Conservation (phyloP, 2,329 filamentous ascomycete genomes). For the Paraphaeosphaeria sporulosa region DNA sequence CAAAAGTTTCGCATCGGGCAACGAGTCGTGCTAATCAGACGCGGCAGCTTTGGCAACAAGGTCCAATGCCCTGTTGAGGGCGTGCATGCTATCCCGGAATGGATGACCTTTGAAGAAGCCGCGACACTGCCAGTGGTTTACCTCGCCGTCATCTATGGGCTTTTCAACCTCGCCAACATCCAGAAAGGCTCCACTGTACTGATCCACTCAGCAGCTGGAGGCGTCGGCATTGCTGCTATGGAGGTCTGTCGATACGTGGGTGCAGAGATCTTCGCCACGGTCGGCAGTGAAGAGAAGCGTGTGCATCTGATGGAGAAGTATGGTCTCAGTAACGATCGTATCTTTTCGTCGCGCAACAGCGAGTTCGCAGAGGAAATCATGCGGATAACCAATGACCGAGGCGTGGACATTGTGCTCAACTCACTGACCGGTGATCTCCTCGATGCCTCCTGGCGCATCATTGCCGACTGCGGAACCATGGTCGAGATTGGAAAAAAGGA, state of each 20-base stretch:
- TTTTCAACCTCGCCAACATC: conserved; percentile 32
- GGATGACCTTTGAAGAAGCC: conserved; percentile 19
- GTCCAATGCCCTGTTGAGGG: conserved; percentile 5
- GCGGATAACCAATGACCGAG: conserved; percentile 12
- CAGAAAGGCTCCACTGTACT: conserved; percentile 28
- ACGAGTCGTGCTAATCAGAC: conserved; percentile 14
- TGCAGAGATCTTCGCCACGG: conserved; percentile 23
- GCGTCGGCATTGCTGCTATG: conserved; percentile 28
- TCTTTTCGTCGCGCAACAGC: conserved; percentile 35
- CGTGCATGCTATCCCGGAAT: conserved; percentile 10
- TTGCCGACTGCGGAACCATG: conserved; percentile 40
- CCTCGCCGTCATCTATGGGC: conserved; percentile 18
- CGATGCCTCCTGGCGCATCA: conserved; percentile 52
- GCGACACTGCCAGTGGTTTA: conserved; percentile 18
- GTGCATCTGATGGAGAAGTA: conserved; percentile 29
- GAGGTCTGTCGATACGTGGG: conserved; percentile 18
- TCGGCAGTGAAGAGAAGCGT: conserved; percentile 38
- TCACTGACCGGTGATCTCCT: conserved; percentile 31
- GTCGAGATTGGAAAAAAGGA: conserved; percentile 27
- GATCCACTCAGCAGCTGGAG: conserved; percentile 32
- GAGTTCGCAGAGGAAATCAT: conserved; percentile 27
- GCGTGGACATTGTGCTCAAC: conserved; percentile 41
- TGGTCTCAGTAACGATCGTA: conserved; percentile 33
- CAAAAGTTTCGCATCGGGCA: conserved; percentile 10
- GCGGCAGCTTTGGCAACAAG: conserved; percentile 17